These are phyloP conservation scores for Aspergillus nidulans DNA, from an alignment of 495 filamentous ascomycete genomes.

Conservation along the genomic window DNA sequence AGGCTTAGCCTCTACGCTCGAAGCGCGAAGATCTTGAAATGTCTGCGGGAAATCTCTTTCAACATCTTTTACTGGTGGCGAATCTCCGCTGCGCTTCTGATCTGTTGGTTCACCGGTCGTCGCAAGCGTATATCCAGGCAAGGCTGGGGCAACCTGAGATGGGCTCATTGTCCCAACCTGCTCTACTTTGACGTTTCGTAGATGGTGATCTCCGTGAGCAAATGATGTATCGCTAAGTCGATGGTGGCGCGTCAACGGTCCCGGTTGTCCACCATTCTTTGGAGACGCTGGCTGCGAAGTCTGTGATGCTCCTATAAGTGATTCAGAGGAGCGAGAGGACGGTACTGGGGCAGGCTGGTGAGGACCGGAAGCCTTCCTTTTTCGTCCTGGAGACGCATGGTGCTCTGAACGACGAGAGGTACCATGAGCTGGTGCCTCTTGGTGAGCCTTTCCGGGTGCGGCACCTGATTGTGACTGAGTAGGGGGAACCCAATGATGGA, in stretches of 20 bases:
- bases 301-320: neutral
- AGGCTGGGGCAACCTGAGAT: neutral
- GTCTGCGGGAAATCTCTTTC: neutral
- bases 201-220: neutral
- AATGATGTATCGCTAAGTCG: slow-evolving; percentile 8
- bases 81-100: neutral
- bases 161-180: slow-evolving; percentile 1
- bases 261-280: neutral
- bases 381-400: slow-evolving; percentile 34
- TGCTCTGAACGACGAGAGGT: slow-evolving; percentile 31
- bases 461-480: slow-evolving; percentile 34
- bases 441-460: slow-evolving; percentile 25
- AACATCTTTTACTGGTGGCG: neutral
- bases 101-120: neutral
- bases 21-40: slow-evolving; percentile 5
- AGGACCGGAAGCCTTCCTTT: slow-evolving; percentile 37
- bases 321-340: slow-evolving; percentile 18
- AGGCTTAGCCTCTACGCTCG: slow-evolving; percentile 4
- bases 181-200: slow-evolving; percentile 1
- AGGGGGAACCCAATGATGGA: slow-evolving; percentile 90
- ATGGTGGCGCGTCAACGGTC: slow-evolving; percentile 3
- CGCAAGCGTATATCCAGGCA: neutral
- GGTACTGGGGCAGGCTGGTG: slow-evolving; percentile 39
- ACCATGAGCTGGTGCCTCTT: slow-evolving; percentile 22
- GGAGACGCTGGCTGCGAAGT: slow-evolving; percentile 13